phyloP scores from a whole-genome alignment of 2,329 filamentous ascomycete species.

The Hysterium pulicare region DNA sequence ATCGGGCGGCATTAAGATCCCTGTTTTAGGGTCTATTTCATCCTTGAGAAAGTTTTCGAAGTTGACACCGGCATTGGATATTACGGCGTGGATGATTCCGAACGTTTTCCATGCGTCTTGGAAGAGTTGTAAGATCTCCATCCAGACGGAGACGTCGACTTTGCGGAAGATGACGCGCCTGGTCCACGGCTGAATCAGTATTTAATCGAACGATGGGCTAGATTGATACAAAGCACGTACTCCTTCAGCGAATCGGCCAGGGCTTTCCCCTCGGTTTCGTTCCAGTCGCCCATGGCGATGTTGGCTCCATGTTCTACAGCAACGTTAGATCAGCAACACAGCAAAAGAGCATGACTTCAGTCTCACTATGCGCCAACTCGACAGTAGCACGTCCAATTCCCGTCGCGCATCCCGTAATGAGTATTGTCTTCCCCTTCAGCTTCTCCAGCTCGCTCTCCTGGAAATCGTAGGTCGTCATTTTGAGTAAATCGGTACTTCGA shows the following conservation, averaged over 20 bases:
- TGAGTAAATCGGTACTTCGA: too few species aligned
- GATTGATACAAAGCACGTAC: not conserved
- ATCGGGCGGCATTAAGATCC: constrained; percentile 8
- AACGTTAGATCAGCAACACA: constrained; percentile 1
- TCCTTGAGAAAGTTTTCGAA: constrained; percentile 5
- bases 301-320: constrained; percentile 16
- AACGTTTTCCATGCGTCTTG: constrained; percentile 1
- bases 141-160: constrained; percentile 3
- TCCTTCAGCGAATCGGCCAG: constrained; percentile 8
- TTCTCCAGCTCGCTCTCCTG: not conserved
- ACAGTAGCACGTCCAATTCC: constrained; percentile 20
- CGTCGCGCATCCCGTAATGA: constrained; percentile 20
- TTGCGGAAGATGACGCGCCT: constrained; percentile 4
- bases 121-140: constrained; percentile 4
- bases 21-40: constrained; percentile 6
- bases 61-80: constrained; percentile 10
- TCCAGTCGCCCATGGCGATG: constrained; percentile 20
- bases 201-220: not conserved
- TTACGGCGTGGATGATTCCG: constrained; percentile 5
- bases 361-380: constrained; percentile 14
- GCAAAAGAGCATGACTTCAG: not conserved
- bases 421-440: constrained; percentile 15
- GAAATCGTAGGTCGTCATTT: not conserved
- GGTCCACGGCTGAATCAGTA: too few species aligned
- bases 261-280: constrained; percentile 8